Evolutionary conservation across 208 protist species (phyloP).

Genomic region (Trypanosoma scelopori): DNA sequence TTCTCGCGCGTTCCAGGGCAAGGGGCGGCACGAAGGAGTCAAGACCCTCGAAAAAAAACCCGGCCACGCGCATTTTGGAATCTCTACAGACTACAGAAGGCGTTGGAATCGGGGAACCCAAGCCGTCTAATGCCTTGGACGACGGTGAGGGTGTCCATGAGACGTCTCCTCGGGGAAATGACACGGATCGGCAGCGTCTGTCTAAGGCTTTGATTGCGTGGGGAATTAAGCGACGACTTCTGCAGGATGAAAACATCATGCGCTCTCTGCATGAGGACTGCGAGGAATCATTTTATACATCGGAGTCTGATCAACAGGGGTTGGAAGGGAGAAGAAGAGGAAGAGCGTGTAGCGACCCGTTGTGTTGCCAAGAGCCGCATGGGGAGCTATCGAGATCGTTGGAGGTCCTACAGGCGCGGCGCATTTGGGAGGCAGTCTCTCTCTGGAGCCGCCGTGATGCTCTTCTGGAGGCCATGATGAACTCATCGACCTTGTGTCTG

Average conservation of each 20-base stretch:
- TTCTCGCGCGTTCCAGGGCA: no score
- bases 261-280: slow-evolving; percentile 7
- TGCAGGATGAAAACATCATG: slow-evolving; percentile 27
- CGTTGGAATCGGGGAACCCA: neutral
- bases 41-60: no score
- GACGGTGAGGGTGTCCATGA: neutral
- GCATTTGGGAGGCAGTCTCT: slow-evolving; percentile 11
- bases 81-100: neutral
- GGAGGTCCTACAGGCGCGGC: slow-evolving; percentile 5
- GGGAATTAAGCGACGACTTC: slow-evolving; percentile 19
- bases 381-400: neutral
- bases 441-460: slow-evolving; percentile 12
- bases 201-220: slow-evolving; percentile 29
- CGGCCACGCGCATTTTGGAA: neutral
- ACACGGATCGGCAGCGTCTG: slow-evolving; percentile 1
- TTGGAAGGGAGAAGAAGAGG: neutral
- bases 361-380: neutral
- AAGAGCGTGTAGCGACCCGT: neutral
- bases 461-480: slow-evolving; percentile 18
- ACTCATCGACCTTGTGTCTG: slow-evolving; percentile 18
- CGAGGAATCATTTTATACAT: neutral
- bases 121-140: neutral
- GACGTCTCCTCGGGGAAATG: neutral
- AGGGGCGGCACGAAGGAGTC: no score
- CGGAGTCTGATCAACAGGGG: neutral